Percentiles rank a stretch among this genome's conserved stretches.
Evolutionary conservation across 768 basidiomycete genomes (phyloP).

Genomic region (Lactarius hengduanensis): DNA sequence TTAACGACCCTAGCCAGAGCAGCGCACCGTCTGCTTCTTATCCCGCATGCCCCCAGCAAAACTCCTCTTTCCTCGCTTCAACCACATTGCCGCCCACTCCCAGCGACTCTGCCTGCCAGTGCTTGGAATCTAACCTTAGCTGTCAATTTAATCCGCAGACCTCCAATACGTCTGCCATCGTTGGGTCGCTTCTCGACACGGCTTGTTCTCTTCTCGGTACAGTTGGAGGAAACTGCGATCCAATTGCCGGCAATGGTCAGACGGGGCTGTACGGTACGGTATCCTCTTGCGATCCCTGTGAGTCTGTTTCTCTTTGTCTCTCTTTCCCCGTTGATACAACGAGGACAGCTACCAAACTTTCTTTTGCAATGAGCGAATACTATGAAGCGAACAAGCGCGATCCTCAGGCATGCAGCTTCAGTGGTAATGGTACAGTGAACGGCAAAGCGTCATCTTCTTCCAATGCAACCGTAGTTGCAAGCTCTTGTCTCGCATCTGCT

Average conservation of each 20-base stretch:
- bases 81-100: constrained; percentile 80
- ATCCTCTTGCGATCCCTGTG: constrained; percentile 79
- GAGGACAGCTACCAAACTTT: constrained; percentile 66
- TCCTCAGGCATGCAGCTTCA: constrained; percentile 69
- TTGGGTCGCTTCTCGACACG: constrained; percentile 61
- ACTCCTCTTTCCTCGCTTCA: constrained; percentile 61
- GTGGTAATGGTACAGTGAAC: constrained; percentile 82
- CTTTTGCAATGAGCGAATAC: constrained; percentile 78
- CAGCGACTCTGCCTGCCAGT: constrained; percentile 74
- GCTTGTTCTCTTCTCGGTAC: constrained; percentile 69
- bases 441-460: constrained; percentile 47
- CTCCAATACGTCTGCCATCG: constrained; percentile 55
- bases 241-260: constrained; percentile 70
- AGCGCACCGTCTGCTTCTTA: constrained; percentile 50
- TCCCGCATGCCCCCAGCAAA: constrained; percentile 61
- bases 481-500: constrained; percentile 66
- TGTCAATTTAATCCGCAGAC: constrained; percentile 72
- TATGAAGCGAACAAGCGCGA: constrained; percentile 64
- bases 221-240: constrained; percentile 57
- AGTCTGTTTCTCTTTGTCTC: constrained; percentile 12
- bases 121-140: constrained; percentile 62
- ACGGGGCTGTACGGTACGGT: constrained; percentile 75
- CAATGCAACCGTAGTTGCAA: constrained; percentile 55
- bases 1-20: constrained; percentile 61
- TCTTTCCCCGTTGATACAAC: constrained; percentile 17